A percentile compares a stretch with the other conserved stretches of the same genome.
These are phyloP conservation scores for sweet orange (Citrus sinensis) DNA, from an alignment of 345 rosid genomes.

Conservation along the genomic window DVS_A1.0 CM039161.1:2497001-2497500, in stretches of 20 bases:
- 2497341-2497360: no score
- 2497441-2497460: background rate
- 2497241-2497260: background rate
- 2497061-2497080: no score
- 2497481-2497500: conserved; percentile 22
- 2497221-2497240: fast-evolving
- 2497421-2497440: background rate
- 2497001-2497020: fast-evolving
- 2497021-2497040: no score
- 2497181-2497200: no score
- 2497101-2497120: no score
- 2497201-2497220: no score
- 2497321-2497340: background rate
- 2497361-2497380: background rate
- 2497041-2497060: no score
- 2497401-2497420: background rate
- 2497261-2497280: background rate
- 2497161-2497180: fast-evolving
- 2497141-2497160: fast-evolving
- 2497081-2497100: fast-evolving
- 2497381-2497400: conserved; percentile 24
- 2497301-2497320: background rate
- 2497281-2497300: background rate
- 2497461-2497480: background rate
- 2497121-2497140: no score